Conservation (phyloP, 805 yeast genomes). For the Lipomyces starkeyi region DNA sequence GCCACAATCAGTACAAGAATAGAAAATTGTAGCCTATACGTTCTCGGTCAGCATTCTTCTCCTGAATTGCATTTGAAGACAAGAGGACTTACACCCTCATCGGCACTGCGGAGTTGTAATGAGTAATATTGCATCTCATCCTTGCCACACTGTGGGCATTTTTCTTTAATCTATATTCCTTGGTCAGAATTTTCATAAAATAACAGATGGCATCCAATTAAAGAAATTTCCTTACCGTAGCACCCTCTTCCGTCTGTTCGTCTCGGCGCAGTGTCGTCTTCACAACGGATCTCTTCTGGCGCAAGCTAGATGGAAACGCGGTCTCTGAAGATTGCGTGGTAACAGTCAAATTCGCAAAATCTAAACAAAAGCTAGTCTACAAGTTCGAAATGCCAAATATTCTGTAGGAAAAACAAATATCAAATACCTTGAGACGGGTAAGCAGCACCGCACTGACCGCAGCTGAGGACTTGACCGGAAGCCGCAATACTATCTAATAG, state of each 20-base stretch:
- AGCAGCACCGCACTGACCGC: constrained; percentile 58
- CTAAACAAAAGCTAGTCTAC: constrained; percentile 37
- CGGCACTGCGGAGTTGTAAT: constrained; percentile 94
- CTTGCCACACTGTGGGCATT: constrained; percentile 97
- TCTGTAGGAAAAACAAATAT: constrained; percentile 16
- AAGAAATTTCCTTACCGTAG: constrained; percentile 54
- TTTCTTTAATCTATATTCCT: constrained; percentile 73
- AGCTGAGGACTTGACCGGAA: constrained; percentile 55
- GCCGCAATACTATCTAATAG: constrained; percentile 72
- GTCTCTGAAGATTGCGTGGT: constrained; percentile 86
- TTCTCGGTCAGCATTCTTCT: background rate
- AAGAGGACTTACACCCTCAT: constrained; percentile 72
- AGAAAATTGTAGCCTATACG: constrained; percentile 84
- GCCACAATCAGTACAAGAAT: constrained; percentile 92
- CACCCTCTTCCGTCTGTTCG: constrained; percentile 81
- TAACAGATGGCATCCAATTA: background rate
- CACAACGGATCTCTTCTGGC: constrained; percentile 84
- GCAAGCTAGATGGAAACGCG: constrained; percentile 89
- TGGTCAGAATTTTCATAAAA: background rate
- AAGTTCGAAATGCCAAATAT: background rate
- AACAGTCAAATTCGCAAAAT: constrained; percentile 80
- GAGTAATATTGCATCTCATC: constrained; percentile 99
- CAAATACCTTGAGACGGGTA: constrained; percentile 52
- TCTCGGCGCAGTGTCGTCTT: constrained; percentile 76
- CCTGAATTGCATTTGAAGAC: background rate